Evolutionary conservation across 1,284 basidiomycete species (phyloP), one percentile per base, ranked within the genome.

Genomic region (Pascua guehoae): DNA sequence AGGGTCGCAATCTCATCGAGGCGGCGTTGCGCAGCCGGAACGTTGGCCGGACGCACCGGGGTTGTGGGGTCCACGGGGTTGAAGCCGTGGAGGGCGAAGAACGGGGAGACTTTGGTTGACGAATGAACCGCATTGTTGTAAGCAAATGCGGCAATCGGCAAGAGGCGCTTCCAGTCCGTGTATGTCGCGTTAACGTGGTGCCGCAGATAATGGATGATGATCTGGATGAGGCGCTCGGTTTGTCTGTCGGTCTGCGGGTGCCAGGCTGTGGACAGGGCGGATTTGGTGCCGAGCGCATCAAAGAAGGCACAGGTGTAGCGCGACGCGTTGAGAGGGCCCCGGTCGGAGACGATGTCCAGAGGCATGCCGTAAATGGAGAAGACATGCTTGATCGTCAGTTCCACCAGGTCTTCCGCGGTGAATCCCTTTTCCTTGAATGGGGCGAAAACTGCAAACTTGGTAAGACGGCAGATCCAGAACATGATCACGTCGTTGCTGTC

Each of bases 401-500:
- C 40, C 15, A 5, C 12, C 7, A 43, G 7, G 12, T 16, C 16
- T 12, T 18, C 12, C 12, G 36, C 24, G 15, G 32, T 45, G 12
- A 45, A 18, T 52, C 16, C 16, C 5, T 37, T 40, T 3, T 8
- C 9, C 10, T 37, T 49, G 5, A 4, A 32, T 3, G 78, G 76
- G 4, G 80, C 75, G 57, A 82, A 79, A 16, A 73, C 63, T 0
- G 69, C 72, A 55, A 70, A 68, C 59, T 83, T 82, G 9, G 79
- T 79, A 24, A 81, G 66, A 0, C 75, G 51, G 56, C 80, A 76
- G 0, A 79, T 80, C 0, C 82, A 69, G 0, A 81, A 79, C 0
- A 79, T 52, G 8, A 83, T 76, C 4, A 76, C 55, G 53, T 79
- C 67, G 61, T 54, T 79, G 1, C 76, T 74, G 4, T 67, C 10